Evolutionary conservation across 768 basidiomycete genomes (phyloP), one percentile per base, ranked within the genome.

Genomic region (Boletellus ananas): DNA sequence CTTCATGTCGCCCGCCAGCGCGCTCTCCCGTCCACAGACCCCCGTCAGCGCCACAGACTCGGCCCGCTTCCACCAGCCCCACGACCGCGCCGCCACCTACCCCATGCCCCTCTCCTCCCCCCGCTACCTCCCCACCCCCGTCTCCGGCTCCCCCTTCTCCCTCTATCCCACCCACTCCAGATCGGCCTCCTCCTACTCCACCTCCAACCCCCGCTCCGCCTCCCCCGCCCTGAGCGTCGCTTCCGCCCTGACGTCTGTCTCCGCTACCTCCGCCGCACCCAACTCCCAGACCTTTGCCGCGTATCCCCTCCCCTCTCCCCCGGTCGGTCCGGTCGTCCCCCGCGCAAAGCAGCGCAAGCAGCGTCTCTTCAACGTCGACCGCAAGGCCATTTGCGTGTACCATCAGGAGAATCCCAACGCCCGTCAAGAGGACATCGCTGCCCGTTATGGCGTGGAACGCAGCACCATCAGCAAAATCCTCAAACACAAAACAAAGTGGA

Each of bases 381-480:
- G 88, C 56, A 85, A 83, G 62, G 73, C 76, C 14, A 92, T 94
- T 49, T 93, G 91, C 59, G 48, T 74, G 12, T 85, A 81, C 64
- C 80, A 83, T 52, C 69, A 74, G 45, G 70, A 81, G 4, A 72
- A 89, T 60, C 87, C 85, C 0, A 79, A 79, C 45, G 74, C 80
- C 17, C 80, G 87, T 51, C 92, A 94, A 66, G 90, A 93, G 61
- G 88, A 91, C 62, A 90, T 94, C 58, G 92, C 86, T 5, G 72
- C 73, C 11, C 70, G 72, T 29, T 94, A 85, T 64, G 79, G 80
- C 43, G 86, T 93, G 52, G 92, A 94, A 62, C 83, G 92, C 45
- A 93, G 90, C 70, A 94, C 92, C n/a, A 85, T 94, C 67, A 89
- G 87, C 70, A 94, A 94, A 71, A 93, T 92, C 55, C 76, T 94